Conservation (phyloP, 306 rosid genomes). For the Adenanthera pavonina region DNA sequence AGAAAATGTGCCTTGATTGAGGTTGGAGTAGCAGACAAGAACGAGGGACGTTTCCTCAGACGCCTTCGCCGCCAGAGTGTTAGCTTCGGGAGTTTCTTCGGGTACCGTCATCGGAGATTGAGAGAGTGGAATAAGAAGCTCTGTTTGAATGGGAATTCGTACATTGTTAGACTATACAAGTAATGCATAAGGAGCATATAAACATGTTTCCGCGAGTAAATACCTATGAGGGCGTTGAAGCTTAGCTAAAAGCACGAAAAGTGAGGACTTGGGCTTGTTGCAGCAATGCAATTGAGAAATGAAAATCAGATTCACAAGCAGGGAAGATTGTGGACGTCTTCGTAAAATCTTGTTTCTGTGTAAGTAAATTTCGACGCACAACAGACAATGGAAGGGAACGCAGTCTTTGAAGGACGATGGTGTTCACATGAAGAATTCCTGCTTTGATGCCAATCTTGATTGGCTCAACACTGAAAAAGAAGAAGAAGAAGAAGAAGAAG, state of each 20-base stretch:
- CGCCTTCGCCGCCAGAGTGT: background rate
- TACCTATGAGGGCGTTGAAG: background rate
- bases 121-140: background rate
- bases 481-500: background rate
- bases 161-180: background rate
- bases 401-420: background rate
- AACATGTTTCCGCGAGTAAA: background rate
- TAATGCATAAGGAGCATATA: background rate
- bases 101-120: background rate
- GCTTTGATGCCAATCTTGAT: background rate
- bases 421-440: background rate
- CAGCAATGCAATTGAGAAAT: background rate
- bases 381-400: background rate
- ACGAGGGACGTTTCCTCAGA: background rate
- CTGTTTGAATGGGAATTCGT: background rate
- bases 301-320: background rate
- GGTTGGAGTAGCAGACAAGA: background rate
- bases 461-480: background rate
- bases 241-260: background rate
- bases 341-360: background rate
- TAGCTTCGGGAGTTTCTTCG: background rate
- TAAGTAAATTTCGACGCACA: background rate
- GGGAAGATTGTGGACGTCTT: background rate
- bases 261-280: background rate
- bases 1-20: background rate